Conservation (phyloP, 2,329 filamentous ascomycete species). For the Colletotrichum ledebouriae region DNA sequence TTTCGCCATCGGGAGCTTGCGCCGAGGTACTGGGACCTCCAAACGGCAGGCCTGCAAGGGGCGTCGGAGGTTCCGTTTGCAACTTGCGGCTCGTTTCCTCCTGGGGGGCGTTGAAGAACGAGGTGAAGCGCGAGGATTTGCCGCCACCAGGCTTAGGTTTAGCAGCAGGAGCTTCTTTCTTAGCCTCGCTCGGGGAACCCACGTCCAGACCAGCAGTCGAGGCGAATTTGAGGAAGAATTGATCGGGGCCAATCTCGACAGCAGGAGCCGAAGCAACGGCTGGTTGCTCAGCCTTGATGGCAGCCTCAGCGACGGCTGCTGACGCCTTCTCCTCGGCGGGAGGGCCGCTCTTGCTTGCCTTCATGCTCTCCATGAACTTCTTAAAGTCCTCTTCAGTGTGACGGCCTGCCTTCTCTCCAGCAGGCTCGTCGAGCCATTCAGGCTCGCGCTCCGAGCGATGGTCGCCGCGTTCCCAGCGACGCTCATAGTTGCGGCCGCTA, state of each 20-base stretch:
- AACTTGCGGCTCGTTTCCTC: constrained; percentile 64
- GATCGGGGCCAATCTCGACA: constrained; percentile 78
- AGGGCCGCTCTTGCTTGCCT: constrained; percentile 67
- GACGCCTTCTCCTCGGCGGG: constrained; percentile 54
- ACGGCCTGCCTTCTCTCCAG: constrained; percentile 75
- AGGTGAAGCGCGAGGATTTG: constrained; percentile 88
- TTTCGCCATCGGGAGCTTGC: constrained; percentile 74
- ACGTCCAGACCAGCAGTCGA: constrained; percentile 58
- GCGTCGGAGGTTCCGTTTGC: constrained; percentile 63
- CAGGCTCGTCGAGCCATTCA: constrained; percentile 87
- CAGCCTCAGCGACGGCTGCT: constrained; percentile 51
- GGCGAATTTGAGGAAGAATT: constrained; percentile 77
- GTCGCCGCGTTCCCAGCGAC: constrained; percentile 69
- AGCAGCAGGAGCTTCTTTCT: constrained; percentile 60
- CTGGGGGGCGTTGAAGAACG: constrained; percentile 76
- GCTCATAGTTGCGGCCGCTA: constrained; percentile 60
- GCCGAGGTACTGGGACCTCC: constrained; percentile 47
- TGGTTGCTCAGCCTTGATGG: constrained; percentile 63
- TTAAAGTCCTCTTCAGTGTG: constrained; percentile 94
- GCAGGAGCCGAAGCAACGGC: constrained; percentile 72
- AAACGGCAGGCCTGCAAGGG: constrained; percentile 52
- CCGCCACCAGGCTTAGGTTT: constrained; percentile 64
- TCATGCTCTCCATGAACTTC: constrained; percentile 94
- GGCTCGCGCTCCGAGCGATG: constrained; percentile 82
- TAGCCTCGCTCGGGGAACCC: constrained; percentile 63